Conservation (phyloP, 1,284 basidiomycete genomes). For the Megacollybia platyphylla region DNA sequence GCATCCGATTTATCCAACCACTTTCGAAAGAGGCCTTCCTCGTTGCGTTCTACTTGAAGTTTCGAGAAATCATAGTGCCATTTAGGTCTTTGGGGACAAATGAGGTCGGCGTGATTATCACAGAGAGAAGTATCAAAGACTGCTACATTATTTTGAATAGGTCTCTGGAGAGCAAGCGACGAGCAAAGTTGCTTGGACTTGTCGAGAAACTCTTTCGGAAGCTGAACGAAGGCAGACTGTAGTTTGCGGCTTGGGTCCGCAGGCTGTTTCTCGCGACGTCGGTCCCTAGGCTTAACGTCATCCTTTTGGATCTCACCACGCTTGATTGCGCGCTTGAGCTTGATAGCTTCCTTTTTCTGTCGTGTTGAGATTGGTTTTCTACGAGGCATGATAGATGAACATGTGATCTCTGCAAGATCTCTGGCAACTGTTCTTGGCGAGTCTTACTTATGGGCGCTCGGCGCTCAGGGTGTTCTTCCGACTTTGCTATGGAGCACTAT, state of each 20-base stretch:
- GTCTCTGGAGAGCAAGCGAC: slow-evolving; percentile 40
- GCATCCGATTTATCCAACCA: slow-evolving; percentile 60
- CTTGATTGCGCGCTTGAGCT: slow-evolving; percentile 72
- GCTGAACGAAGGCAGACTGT: slow-evolving; percentile 61
- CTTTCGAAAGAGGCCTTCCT: slow-evolving; percentile 65
- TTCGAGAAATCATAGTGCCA: slow-evolving; percentile 79
- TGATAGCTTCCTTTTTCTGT: slow-evolving; percentile 58
- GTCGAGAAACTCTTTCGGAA: slow-evolving; percentile 53
- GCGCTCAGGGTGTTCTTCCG: too few species aligned
- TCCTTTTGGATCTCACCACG: slow-evolving; percentile 52
- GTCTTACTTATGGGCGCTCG: too few species aligned
- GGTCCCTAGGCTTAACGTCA: slow-evolving; percentile 18
- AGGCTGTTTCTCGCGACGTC: slow-evolving; percentile 12
- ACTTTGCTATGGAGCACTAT: too few species aligned
- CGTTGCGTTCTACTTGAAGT: slow-evolving; percentile 77
- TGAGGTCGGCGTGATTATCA: slow-evolving; percentile 15
- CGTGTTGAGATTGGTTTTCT: slow-evolving; percentile 51
- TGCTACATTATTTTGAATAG: slow-evolving; percentile 33
- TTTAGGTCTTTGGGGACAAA: slow-evolving; percentile 66
- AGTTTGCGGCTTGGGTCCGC: slow-evolving; percentile 30
- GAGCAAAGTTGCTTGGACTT: slow-evolving; percentile 48
- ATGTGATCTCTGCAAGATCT: background rate
- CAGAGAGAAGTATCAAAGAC: slow-evolving; percentile 25
- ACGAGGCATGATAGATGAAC: slow-evolving; percentile 33
- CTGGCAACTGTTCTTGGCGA: too few species aligned